A percentile compares a stretch with the other conserved stretches of the same genome.
Conservation (phyloP, 768 basidiomycete genomes). For the Pluteus cervinus region DNA sequence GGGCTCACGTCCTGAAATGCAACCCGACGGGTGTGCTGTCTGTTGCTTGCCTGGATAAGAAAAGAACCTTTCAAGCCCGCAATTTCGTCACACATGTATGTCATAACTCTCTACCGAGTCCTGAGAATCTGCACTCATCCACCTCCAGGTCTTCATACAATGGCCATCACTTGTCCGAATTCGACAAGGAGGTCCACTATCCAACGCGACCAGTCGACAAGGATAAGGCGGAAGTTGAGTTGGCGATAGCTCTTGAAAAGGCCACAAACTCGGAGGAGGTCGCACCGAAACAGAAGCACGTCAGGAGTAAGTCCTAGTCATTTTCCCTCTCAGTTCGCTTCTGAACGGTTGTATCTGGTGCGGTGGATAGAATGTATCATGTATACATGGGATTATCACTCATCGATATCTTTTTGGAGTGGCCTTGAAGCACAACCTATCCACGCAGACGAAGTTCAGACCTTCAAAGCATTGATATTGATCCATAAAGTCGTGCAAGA, state of each 20-base stretch:
- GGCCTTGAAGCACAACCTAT: constrained; percentile 95
- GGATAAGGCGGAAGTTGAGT: constrained; percentile 94
- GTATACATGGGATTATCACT: constrained; percentile 99
- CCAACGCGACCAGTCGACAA: constrained; percentile 98
- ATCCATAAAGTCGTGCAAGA: constrained; percentile 98
- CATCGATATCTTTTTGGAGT: constrained; percentile 97
- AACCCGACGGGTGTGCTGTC: no score
- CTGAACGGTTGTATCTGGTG: constrained; percentile 9
- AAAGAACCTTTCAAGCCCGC: no score
- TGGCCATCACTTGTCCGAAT: no score
- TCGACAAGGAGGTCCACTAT: constrained; percentile 84
- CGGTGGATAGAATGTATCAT: constrained; percentile 86
- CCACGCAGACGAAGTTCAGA: constrained; percentile 93
- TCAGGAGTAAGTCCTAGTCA: constrained; percentile 71
- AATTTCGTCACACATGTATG: no score
- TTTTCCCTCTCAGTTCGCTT: no score
- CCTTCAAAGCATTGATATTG: constrained; percentile 95
- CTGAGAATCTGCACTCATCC: no score
- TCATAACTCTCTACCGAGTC: no score
- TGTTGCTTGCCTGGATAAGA: no score
- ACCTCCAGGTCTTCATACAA: no score
- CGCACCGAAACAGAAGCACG: constrained; percentile 99
- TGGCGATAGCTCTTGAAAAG: constrained; percentile 95
- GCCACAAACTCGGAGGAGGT: constrained; percentile 93
- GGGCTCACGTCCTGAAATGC: no score